Evolutionary conservation across 2,329 filamentous ascomycete genomes (phyloP).

Genomic region (Exserohilum rostratum): DNA sequence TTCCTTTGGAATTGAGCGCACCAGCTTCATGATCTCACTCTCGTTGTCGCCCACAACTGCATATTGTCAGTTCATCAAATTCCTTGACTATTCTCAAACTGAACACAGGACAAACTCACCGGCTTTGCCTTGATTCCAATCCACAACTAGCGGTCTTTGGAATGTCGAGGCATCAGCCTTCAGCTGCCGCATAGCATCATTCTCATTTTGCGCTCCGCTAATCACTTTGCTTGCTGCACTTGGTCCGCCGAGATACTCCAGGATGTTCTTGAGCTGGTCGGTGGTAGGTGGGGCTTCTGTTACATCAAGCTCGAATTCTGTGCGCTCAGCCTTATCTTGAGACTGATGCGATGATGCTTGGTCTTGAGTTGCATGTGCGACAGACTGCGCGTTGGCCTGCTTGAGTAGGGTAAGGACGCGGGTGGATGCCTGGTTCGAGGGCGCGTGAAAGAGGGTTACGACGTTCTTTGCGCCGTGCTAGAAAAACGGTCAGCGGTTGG

Average conservation of each 20-base stretch:
- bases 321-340: conserved; percentile 64
- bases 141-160: conserved; percentile 82
- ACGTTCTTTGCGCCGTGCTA: conserved; percentile 69
- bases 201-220: conserved; percentile 72
- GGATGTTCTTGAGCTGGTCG: conserved; percentile 81
- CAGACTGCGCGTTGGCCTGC: conserved; percentile 73
- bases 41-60: conserved; percentile 74
- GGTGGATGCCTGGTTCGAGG: conserved; percentile 72
- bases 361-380: conserved; percentile 72
- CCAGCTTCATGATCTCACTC: conserved; percentile 85
- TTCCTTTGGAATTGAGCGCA: conserved; percentile 64
- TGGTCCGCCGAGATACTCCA: conserved; percentile 74
- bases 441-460: conserved; percentile 94
- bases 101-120: conserved; percentile 50
- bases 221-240: conserved; percentile 69
- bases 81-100: not conserved
- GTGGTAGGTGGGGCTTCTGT: conserved; percentile 79
- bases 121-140: conserved; percentile 91
- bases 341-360: conserved; percentile 70
- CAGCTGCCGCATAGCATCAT: conserved; percentile 80
- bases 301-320: conserved; percentile 85
- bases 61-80: conserved; percentile 12
- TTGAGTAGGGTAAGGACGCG: conserved; percentile 79
- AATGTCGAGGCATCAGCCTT: conserved; percentile 73
- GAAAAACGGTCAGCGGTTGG: conserved; percentile 21